A percentile compares a stretch with the other conserved stretches of the same genome.
These are phyloP conservation scores for Sporobolus alterniflorus DNA, from an alignment of 202 grass and related monocot species.

Conservation along the genomic window DNA sequence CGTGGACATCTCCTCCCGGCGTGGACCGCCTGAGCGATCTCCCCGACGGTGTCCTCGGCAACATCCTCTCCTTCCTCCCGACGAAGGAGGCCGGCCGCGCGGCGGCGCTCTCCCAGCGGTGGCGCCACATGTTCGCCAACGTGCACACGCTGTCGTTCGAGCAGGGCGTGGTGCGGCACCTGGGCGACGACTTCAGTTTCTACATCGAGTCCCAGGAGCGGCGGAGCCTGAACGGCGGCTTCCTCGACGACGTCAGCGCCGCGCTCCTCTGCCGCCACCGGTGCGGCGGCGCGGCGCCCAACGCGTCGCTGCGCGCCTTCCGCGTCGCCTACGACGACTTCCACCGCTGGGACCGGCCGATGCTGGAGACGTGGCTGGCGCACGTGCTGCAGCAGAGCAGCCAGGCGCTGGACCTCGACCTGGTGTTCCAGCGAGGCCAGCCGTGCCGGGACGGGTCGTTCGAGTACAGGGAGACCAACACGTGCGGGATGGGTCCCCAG, in stretches of 20 bases:
- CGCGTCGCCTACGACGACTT: background rate
- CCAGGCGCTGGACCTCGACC: slow-evolving; percentile 16
- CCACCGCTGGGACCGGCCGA: background rate
- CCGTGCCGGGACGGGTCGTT: no score
- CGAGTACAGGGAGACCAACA: no score
- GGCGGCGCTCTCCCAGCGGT: slow-evolving; percentile 9
- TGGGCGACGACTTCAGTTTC: background rate
- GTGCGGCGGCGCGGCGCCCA: background rate
- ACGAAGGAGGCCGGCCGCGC: background rate
- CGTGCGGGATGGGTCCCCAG: no score
- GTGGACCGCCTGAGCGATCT: slow-evolving; percentile 15
- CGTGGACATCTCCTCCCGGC: no score
- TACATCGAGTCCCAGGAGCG: background rate
- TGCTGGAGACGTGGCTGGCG: background rate
- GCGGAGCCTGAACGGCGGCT: background rate
- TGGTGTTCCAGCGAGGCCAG: no score
- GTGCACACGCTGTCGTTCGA: slow-evolving; percentile 10
- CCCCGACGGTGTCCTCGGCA: background rate
- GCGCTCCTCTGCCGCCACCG: slow-evolving; percentile 1
- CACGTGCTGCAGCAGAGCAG: background rate
- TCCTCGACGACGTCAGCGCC: background rate
- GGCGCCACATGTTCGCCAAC: background rate
- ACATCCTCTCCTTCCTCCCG: slow-evolving; percentile 35
- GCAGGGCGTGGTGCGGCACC: background rate
- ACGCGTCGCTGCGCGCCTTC: background rate